Evolutionary conservation across 352 stramenopile genomes (phyloP), one percentile per base, ranked within the genome.

Genomic region (Pythium aphanidermatum): DNA sequence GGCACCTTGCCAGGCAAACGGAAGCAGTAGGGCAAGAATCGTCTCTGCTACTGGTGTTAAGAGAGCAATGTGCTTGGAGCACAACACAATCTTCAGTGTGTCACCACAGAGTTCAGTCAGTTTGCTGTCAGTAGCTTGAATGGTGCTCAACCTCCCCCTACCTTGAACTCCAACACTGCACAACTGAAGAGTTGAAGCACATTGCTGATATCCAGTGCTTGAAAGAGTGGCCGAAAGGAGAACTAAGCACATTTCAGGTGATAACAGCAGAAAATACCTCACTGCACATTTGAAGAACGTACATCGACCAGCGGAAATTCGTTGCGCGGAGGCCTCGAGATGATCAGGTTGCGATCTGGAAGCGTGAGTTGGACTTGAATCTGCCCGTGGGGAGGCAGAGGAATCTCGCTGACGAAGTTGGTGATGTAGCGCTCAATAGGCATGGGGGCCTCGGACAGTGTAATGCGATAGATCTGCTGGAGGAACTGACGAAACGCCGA

Each of bases 331-430:
- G 95, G 92, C 8, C 91, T 62, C 28, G 70, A 89, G 37, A 97
- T 83, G 24, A 81, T 70, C 21, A 96, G 37, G 34, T 84, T 92
- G n/a, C 78, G 63, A 60, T 97, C 81, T 41, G 91, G 65, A 9
- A 96, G 59, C 4, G 83, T 77, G 44, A 95, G 82, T 48, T 95
- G 74, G 1, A 98, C 91, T 71, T 96, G 74, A 24, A 97, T 88
- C 51, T 92, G 76, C 5, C 80, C 77, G 5, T 75, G 93, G 5
- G 95, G 95, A 6, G 96, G 96, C 25, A 98, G 67, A 11, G 96
- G 95, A 23, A 98, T 92, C 70, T 99, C 95, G 30, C 69, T 73
- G 39, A 97, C 89, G 61, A 99, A 98, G 55, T 98, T 98, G 12
- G 81, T 68, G 46, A 99, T 96, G 58, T 98, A 99, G 30, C 95